A percentile compares a stretch with the other conserved stretches of the same genome.
These are phyloP conservation scores for Sphagnum tenellum DNA, from an alignment of 225 moss, liverwort and hornwort species.

Conservation along the genomic window DNA sequence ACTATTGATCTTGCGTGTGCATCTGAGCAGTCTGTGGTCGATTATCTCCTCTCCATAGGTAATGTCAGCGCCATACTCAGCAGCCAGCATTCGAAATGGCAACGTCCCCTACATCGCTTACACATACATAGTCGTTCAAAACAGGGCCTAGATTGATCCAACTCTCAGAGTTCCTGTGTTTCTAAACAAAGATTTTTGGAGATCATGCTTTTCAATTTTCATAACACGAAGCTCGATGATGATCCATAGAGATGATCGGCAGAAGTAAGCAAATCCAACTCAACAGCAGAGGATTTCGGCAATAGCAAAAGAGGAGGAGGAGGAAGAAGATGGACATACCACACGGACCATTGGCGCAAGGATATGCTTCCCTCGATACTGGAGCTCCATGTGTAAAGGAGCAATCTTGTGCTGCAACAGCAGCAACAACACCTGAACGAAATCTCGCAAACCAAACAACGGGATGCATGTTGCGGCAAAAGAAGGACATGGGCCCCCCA, in stretches of 20 bases:
- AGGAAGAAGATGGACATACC: not conserved
- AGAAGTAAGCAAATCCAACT: too few species aligned
- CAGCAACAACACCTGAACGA: too few species aligned
- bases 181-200: too few species aligned
- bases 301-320: not conserved
- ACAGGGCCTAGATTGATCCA: too few species aligned
- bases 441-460: too few species aligned
- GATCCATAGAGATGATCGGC: not conserved
- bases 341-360: slow-evolving; percentile 60
- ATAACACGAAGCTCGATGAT: not conserved
- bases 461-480: too few species aligned
- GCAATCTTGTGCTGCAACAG: too few species aligned
- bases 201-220: too few species aligned
- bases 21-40: slow-evolving; percentile 45
- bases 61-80: slow-evolving; percentile 57
- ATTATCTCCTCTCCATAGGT: slow-evolving; percentile 53
- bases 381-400: slow-evolving; percentile 11
- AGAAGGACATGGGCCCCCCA: too few species aligned
- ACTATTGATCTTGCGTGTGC: slow-evolving; percentile 22
- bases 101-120: slow-evolving; percentile 15
- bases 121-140: too few species aligned
- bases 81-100: slow-evolving; percentile 50
- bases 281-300: too few species aligned
- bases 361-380: slow-evolving; percentile 40
- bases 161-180: too few species aligned